Evolutionary conservation across 805 yeast genomes (phyloP), one percentile per base, ranked within the genome.

Genomic region (Starmera pachycereana): DNA sequence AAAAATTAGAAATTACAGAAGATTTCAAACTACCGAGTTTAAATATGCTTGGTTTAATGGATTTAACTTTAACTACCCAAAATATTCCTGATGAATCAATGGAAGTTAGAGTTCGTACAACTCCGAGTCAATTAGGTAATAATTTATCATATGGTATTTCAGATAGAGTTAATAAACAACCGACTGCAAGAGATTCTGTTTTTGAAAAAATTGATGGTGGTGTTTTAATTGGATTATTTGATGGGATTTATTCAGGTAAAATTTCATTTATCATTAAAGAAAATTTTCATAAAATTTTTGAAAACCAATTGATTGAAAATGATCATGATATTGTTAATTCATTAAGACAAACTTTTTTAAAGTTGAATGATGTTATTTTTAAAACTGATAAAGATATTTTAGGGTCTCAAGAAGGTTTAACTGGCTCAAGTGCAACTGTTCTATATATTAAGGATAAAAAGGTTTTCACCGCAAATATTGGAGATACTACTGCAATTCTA

Each of bases 61-160:
- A 92, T 66, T 95, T 92, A 19, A 92, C 98, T 1, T 71, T 90
- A 45, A 87, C 95, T 1, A 82, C 95, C 0, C 80, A 88, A 12
- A 71, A 81, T 12, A 83, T 89, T 8, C 97, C 97, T 8, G 97
- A 90, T 60, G 96, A 89, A 59, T 69, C 75, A 10, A 76, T 76
- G 11, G 80, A 83, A 50, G 74, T 84, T 48, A 81, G 98, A 63
- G 81, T 92, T 14, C 76, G 98, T 50, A 86, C 97, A 0, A 83
- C 95, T 0, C 90, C 89, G 12, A 81, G 96, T 0, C 81, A 76
- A 37, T 61, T 86, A 18, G 27, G 27, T 22, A 80, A 81, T 37
- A 75, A 74, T 36, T 73, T 84, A 65, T 78, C 87, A 0, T 87
- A 88, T 54, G 98, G 98, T 55, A 88, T 92, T 37, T 82, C 97